Percentiles rank a stretch among this genome's conserved stretches.
Evolutionary conservation across 2,329 filamentous ascomycete species (phyloP).

Genomic region (Didymella pinodella): DNA sequence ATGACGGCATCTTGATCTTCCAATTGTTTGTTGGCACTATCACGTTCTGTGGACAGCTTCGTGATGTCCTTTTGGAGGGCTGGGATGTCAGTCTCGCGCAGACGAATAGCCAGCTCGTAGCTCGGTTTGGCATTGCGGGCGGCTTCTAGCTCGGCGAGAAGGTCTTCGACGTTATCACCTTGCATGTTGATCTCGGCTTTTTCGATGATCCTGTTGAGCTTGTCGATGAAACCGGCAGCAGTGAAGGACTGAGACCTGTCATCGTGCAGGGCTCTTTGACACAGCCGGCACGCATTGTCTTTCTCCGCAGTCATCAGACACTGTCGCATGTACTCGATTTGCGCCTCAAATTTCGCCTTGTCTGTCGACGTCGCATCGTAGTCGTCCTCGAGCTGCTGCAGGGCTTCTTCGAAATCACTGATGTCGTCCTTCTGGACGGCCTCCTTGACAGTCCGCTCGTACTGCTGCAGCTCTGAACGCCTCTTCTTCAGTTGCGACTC

Average conservation of each 20-base stretch:
- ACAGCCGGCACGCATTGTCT: constrained; percentile 79
- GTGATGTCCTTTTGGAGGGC: constrained; percentile 69
- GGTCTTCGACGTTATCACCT: constrained; percentile 68
- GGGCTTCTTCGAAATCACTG: constrained; percentile 59
- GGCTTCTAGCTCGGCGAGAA: constrained; percentile 66
- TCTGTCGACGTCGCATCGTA: constrained; percentile 67
- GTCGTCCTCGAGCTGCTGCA: constrained; percentile 60
- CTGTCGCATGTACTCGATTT: constrained; percentile 74
- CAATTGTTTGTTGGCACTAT: constrained; percentile 51
- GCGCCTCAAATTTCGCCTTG: constrained; percentile 71
- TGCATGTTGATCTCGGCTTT: constrained; percentile 64
- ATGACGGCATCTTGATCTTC: constrained; percentile 74
- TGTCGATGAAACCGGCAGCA: constrained; percentile 66
- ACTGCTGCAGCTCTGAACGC: constrained; percentile 67
- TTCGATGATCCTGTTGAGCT: constrained; percentile 66
- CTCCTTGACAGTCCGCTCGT: constrained; percentile 68
- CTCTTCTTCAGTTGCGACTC: constrained; percentile 72
- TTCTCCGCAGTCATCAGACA: constrained; percentile 72
- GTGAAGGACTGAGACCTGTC: constrained; percentile 63
- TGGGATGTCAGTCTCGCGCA: constrained; percentile 74
- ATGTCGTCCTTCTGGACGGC: constrained; percentile 52
- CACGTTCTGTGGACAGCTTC: constrained; percentile 54
- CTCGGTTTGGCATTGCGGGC: constrained; percentile 65
- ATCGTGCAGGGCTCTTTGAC: constrained; percentile 71
- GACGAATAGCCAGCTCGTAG: constrained; percentile 77